Conservation (phyloP, 306 rosid genomes). For the Cajanus cajan region DNA sequence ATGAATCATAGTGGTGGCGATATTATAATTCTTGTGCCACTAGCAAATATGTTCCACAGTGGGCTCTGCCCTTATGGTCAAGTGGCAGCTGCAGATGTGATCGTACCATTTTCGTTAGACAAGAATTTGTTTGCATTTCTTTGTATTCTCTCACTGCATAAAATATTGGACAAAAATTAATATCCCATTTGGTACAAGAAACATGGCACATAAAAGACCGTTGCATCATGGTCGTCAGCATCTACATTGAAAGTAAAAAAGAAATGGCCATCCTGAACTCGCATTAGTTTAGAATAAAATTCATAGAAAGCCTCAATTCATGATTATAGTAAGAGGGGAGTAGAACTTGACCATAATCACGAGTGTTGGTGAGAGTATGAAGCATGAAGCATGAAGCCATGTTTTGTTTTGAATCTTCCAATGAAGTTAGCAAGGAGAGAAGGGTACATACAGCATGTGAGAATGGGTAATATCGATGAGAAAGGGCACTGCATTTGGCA, state of each 20-base stretch:
- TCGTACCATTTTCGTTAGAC: neutral
- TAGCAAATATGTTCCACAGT: slow-evolving; percentile 11
- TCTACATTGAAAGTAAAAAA: neutral
- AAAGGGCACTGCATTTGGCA: slow-evolving; percentile 47
- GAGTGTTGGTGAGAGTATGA: slow-evolving; percentile 32
- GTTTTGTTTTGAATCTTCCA: slow-evolving; percentile 45
- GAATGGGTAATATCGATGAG: slow-evolving; percentile 39
- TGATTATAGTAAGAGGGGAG: slow-evolving; percentile 32
- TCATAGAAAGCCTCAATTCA: slow-evolving; percentile 18
- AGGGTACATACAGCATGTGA: slow-evolving; percentile 52
- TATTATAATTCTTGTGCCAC: neutral
- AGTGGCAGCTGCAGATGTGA: slow-evolving; percentile 19
- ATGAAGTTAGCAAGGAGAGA: slow-evolving; percentile 32
- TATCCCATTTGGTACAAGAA: neutral
- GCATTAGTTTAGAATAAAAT: neutral
- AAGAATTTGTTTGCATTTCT: neutral
- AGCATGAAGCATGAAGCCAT: slow-evolving; percentile 34
- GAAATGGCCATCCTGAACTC: slow-evolving; percentile 1
- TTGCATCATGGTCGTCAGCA: slow-evolving; percentile 34
- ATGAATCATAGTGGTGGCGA: neutral
- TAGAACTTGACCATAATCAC: slow-evolving; percentile 1
- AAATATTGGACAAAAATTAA: neutral
- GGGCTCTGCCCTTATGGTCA: neutral
- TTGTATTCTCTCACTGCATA: neutral
- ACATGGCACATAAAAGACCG: slow-evolving; percentile 7